A percentile compares a stretch with the other conserved stretches of the same genome.
These are phyloP conservation scores for Poa pratensis DNA, from an alignment of 176 grass and related monocot species.

Conservation along the genomic window DNA sequence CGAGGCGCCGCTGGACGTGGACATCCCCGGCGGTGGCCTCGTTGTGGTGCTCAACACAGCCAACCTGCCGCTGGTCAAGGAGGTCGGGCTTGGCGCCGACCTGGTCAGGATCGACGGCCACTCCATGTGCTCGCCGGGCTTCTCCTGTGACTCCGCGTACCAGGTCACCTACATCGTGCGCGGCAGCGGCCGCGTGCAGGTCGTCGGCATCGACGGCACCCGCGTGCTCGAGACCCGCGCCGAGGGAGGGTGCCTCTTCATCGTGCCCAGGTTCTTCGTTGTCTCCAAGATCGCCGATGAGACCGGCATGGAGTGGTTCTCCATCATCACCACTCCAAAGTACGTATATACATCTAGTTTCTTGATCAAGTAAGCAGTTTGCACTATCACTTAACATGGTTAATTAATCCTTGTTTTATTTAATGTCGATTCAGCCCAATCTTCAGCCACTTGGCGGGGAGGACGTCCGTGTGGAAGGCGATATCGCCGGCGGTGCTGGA, in stretches of 20 bases:
- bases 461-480: slow-evolving; percentile 65
- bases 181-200: slow-evolving; percentile 41
- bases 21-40: not conserved
- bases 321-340: slow-evolving; percentile 50
- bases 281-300: not conserved
- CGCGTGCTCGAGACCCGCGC: slow-evolving; percentile 46
- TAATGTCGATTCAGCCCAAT: slow-evolving; percentile 34
- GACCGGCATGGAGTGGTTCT: not conserved
- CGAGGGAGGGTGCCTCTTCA: slow-evolving; percentile 51
- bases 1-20: not conserved
- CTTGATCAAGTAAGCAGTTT: no score
- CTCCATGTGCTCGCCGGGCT: slow-evolving; percentile 1
- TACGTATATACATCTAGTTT: slow-evolving; percentile 46
- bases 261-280: slow-evolving; percentile 59
- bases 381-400: no score
- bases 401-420: no score
- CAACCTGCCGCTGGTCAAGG: not conserved
- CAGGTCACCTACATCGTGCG: not conserved
- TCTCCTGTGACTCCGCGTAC: slow-evolving; percentile 42
- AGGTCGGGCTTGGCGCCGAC: not conserved
- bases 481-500: slow-evolving; percentile 51
- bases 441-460: slow-evolving; percentile 61
- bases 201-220: slow-evolving; percentile 55
- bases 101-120: not conserved
- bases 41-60: not conserved